Conservation (phyloP, 1,139 yeast species). For the Protomyces inouyei region DNA sequence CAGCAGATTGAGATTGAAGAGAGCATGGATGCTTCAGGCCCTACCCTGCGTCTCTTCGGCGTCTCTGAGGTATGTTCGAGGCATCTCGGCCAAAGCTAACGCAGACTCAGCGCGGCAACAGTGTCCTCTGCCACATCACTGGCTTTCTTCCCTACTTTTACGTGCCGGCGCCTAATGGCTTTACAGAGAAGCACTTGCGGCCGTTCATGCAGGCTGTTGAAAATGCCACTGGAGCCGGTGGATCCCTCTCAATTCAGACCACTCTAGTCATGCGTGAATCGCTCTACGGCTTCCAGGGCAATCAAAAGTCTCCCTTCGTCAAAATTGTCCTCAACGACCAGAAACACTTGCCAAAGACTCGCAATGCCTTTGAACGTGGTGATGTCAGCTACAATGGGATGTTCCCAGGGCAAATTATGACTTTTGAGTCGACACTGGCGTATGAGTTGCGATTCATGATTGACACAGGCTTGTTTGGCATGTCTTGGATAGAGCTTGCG, state of each 20-base stretch:
- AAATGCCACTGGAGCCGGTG: constrained; percentile 46
- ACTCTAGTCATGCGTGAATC: constrained; percentile 71
- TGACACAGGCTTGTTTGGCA: constrained; percentile 83
- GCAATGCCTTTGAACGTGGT: constrained; percentile 81
- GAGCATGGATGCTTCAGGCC: constrained; percentile 47
- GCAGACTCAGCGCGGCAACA: constrained; percentile 50
- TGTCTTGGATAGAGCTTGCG: constrained; percentile 96
- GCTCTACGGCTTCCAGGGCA: constrained; percentile 89
- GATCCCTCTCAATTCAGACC: constrained; percentile 42
- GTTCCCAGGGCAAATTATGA: constrained; percentile 47
- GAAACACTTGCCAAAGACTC: constrained; percentile 56
- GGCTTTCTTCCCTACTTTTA: constrained; percentile 88
- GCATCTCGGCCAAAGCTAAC: too few species aligned
- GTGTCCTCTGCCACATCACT: constrained; percentile 81
- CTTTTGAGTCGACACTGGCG: constrained; percentile 79
- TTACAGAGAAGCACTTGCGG: constrained; percentile 45
- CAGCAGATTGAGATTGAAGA: constrained; percentile 97
- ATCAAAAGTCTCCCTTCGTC: constrained; percentile 70
- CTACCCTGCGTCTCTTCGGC: constrained; percentile 81
- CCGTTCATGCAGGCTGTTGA: constrained; percentile 41
- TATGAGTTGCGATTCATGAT: constrained; percentile 83
- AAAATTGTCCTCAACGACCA: constrained; percentile 66
- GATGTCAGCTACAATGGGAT: constrained; percentile 54
- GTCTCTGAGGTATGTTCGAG: constrained; percentile 54
- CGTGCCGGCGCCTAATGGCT: constrained; percentile 83